Conservation (phyloP, 192 early-diverging fungal genomes). For the Umbelopsis ramanniana region DNA sequence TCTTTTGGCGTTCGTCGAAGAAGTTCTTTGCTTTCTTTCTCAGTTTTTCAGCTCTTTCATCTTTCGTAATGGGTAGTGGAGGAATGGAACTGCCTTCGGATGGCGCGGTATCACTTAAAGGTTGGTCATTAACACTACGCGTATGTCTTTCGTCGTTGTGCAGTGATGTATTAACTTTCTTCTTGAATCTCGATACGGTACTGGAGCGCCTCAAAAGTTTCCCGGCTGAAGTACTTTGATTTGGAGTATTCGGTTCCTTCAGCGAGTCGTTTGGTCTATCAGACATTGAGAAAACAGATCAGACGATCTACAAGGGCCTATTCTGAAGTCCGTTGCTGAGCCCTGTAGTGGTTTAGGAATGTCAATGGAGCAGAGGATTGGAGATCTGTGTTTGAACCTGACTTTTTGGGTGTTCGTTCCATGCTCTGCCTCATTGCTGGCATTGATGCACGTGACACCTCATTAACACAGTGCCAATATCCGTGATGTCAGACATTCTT, state of each 20-base stretch:
- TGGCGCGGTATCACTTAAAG: background rate
- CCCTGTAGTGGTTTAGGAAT: background rate
- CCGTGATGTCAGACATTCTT: too few species aligned
- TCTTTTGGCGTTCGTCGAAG: constrained; percentile 77
- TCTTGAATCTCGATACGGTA: constrained; percentile 22
- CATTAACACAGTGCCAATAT: too few species aligned
- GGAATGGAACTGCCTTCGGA: background rate
- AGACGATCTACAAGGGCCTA: constrained; percentile 4
- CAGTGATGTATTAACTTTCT: background rate
- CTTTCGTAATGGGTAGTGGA: constrained; percentile 22
- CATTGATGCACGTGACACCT: too few species aligned
- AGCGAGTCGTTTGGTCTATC: constrained; percentile 16
- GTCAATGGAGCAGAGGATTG: background rate
- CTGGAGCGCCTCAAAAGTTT: constrained; percentile 7
- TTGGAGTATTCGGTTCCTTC: constrained; percentile 2
- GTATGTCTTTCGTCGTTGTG: background rate
- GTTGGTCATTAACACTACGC: background rate
- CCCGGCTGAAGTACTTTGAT: background rate
- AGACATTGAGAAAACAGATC: constrained; percentile 15
- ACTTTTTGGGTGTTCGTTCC: background rate
- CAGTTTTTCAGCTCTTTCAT: constrained; percentile 69
- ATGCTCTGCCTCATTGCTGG: too few species aligned
- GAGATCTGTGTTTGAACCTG: constrained; percentile 15
- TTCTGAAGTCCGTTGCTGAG: background rate
- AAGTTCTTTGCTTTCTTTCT: constrained; percentile 76